Evolutionary conservation across 495 filamentous ascomycete genomes (phyloP).

Genomic region (Penicillium riverlandense): DNA sequence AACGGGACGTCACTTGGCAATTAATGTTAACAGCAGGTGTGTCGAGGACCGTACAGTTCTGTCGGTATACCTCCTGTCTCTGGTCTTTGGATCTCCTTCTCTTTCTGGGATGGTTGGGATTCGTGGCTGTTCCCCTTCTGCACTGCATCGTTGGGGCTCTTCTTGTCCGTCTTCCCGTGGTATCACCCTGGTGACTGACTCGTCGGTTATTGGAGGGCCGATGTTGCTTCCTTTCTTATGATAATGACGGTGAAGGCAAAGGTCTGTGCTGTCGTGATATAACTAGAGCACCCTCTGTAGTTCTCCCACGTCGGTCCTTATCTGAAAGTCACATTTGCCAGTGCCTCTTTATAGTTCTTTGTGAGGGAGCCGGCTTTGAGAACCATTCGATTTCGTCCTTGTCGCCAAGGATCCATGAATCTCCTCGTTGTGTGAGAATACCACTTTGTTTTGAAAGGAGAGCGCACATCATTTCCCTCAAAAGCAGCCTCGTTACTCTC

Average conservation of each 20-base stretch:
- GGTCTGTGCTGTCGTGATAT: slow-evolving; percentile 6
- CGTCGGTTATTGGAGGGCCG: slow-evolving; percentile 15
- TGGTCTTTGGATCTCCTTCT: slow-evolving; percentile 9
- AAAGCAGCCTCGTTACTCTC: no score
- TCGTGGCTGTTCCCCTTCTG: slow-evolving; percentile 4
- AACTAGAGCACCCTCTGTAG: slow-evolving; percentile 3
- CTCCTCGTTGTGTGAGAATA: no score
- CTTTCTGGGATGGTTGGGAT: slow-evolving; percentile 6
- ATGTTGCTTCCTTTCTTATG: neutral
- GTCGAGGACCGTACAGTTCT: slow-evolving; percentile 2
- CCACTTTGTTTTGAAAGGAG: no score
- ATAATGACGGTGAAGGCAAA: slow-evolving; percentile 3
- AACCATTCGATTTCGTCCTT: no score
- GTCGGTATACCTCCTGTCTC: neutral
- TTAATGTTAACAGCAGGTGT: neutral
- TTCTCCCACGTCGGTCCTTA: slow-evolving; percentile 2
- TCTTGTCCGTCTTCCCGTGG: slow-evolving; percentile 5
- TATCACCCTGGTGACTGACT: slow-evolving; percentile 12
- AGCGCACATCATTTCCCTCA: no score
- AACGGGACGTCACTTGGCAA: slow-evolving; percentile 10
- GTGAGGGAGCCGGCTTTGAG: no score
- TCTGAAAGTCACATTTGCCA: neutral
- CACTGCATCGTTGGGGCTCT: slow-evolving; percentile 10
- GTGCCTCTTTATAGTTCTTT: no score
- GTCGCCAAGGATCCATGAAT: no score